Base-by-base conservation (phyloP, 163 green algal species). In the Chlamydomonas reinhardtii region DNA sequence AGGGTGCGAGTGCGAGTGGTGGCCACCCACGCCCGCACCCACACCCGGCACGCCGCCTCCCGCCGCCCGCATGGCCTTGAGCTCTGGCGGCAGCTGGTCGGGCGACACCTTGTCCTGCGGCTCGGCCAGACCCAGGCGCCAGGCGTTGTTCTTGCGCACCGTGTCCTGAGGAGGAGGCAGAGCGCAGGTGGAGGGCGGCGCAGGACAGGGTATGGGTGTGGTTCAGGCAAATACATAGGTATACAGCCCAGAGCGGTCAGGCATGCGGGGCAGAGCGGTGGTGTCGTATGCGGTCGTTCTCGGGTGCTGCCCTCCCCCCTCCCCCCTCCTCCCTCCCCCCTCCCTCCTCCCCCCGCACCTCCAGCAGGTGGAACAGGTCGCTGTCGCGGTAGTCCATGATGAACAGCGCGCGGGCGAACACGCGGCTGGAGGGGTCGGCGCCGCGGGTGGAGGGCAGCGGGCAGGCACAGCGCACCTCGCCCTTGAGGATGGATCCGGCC, bases 321-420 rank as follows among this genome's bases (percentile, higher is more conserved):
- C 52, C 68, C 4, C 78, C 76, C 11, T 71, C 83, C 54, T 16
- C 20, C 22, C 0, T 8, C 72, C 56, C 52, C 68, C 4, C 78
- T 73, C 11, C 64, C 83, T 37, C 15, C 20, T 54, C 39, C 31
- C 59, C 59, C 62, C 59, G 37, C 74, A 78, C 89, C 68, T 94
- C 90, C 35, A 94, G 79, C 19, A 85, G 34, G 73, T 94, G 91
- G 59, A 94, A 91, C 52, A 94, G 80, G 34, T 92, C 85, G 17
- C 52, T 85, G 86, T 94, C 91, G 20, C 85, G 77, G 75, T 93
- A 92, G 76, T 94, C 91, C 87, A 94, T 91, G 69, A 91, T 73
- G 64, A 94, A 94, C 31, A 92, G 82, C 3, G 80, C 86, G n/a
- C 90, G 88, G 20, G 29, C 65, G 69, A 87, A 90, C 0, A 75